Base-by-base conservation (phyloP, 163 green algal genomes). In the Coccomyxa subellipsoidea region DNA sequence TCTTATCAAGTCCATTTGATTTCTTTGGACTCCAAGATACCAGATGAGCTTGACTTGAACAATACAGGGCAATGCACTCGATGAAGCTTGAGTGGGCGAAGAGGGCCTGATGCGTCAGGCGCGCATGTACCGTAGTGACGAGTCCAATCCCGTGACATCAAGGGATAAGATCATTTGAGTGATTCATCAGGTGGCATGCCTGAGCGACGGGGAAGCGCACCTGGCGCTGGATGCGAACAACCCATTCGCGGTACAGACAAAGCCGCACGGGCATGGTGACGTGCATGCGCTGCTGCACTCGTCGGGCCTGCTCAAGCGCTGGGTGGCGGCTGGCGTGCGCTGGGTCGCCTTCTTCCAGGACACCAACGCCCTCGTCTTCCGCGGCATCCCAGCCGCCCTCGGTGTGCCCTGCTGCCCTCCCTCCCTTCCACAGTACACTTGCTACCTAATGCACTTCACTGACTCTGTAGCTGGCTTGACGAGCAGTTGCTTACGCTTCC, bases 291-390 rank as follows among this genome's bases (percentile, higher is more conserved):
- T 99, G 85, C 91, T 99, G 80, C 91, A 98, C 83, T 10, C 82
- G 15, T 90, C 54, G 29, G 96, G 96, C 34, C 84, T 98, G 59
- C 89, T 94, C 4, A 81, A 90, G 47, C 79, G 90, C 70, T 99
- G 95, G 95, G 54, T 83, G 38, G 69, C 81, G 34, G 32, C 84
- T 23, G 96, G 96, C 4, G 85, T 97, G 54, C 93, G 96, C 87
- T 99, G 96, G 96, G 90, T 99, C 4, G 95, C 92, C 83, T 99
- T 99, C 91, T 99, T 99, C 90, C 95, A 98, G 87, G 97, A 99
- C 91, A 99, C 97, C 77, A 99, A 99, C 84, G 94, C 89, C 8
- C 92, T 97, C 2, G 94, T 98, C 8, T 99, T 99, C 91, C 86
- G 92, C 15, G 94, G 85, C 4, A 84, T 98, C 36, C 89, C 93